phyloP scores from a whole-genome alignment of 345 rosid genomes.

The Lepidium didymum region DNA sequence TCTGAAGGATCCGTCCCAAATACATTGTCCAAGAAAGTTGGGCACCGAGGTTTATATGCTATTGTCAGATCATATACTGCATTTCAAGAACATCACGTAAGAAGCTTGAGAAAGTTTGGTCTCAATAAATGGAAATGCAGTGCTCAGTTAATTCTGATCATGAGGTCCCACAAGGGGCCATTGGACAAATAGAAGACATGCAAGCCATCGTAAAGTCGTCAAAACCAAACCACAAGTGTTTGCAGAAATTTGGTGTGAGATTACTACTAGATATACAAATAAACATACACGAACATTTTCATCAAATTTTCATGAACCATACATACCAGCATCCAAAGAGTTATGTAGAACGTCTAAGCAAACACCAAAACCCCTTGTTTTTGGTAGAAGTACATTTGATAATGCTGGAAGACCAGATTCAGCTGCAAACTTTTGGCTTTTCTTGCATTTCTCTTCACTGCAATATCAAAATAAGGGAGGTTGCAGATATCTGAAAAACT shows the following conservation, averaged over 20 bases:
- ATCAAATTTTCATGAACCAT: neutral
- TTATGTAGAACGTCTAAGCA: constrained; percentile 57
- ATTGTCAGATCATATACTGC: constrained; percentile 81
- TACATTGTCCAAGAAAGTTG: constrained; percentile 71
- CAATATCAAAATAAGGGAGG: constrained; percentile 14
- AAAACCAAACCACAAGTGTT: neutral
- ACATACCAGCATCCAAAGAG: constrained; percentile 81
- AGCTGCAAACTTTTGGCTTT: constrained; percentile 57
- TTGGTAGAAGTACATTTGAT: constrained; percentile 65
- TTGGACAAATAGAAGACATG: neutral
- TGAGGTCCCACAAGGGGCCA: neutral
- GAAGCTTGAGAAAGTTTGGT: neutral
- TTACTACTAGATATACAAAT: neutral
- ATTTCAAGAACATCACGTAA: constrained; percentile 8
- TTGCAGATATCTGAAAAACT: neutral
- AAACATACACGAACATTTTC: neutral
- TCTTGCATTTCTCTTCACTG: constrained; percentile 68
- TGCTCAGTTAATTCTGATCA: neutral
- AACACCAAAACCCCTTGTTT: constrained; percentile 59
- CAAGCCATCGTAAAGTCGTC: neutral
- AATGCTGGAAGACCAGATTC: constrained; percentile 68
- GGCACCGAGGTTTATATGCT: constrained; percentile 61
- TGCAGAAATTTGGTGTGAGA: neutral
- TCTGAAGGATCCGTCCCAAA: constrained; percentile 78
- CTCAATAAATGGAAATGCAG: neutral